Evolutionary conservation across 148 eudicot genomes (phyloP).

Genomic region (Chenopodium album): DNA sequence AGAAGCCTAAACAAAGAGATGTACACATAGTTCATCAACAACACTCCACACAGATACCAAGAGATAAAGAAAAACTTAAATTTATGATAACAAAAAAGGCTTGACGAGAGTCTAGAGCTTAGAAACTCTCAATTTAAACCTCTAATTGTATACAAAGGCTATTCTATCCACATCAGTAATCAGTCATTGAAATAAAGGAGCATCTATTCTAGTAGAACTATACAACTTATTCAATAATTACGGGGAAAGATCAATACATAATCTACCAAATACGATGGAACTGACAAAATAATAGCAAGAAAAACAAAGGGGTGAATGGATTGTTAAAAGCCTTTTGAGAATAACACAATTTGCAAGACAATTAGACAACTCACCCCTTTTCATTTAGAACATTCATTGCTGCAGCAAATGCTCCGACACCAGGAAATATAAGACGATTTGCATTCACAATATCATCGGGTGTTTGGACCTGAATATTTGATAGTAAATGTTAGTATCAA

Average conservation of each 20-base stretch:
- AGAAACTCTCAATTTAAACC: not conserved
- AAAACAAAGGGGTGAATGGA: not conserved
- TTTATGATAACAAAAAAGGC: not conserved
- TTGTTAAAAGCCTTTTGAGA: not conserved
- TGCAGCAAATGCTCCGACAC: conserved; percentile 97
- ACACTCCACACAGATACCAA: not conserved
- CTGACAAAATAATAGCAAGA: not conserved
- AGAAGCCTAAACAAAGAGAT: not conserved
- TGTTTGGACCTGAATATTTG: conserved; percentile 53
- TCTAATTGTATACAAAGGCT: not conserved
- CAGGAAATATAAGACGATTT: conserved; percentile 82
- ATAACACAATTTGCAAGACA: conserved; percentile 12
- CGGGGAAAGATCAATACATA: not conserved
- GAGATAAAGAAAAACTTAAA: not conserved
- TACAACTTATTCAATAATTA: not conserved
- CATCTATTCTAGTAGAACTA: not conserved
- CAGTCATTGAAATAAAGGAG: not conserved
- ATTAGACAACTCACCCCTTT: conserved; percentile 56
- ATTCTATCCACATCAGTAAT: not conserved
- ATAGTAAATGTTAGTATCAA: not conserved
- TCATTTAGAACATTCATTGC: conserved; percentile 83
- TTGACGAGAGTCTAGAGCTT: not conserved
- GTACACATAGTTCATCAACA: not conserved
- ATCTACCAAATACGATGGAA: not conserved
- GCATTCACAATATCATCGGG: conserved; percentile 89